phyloP scores from a whole-genome alignment of 768 basidiomycete species.

The Mycena floridula region DNA sequence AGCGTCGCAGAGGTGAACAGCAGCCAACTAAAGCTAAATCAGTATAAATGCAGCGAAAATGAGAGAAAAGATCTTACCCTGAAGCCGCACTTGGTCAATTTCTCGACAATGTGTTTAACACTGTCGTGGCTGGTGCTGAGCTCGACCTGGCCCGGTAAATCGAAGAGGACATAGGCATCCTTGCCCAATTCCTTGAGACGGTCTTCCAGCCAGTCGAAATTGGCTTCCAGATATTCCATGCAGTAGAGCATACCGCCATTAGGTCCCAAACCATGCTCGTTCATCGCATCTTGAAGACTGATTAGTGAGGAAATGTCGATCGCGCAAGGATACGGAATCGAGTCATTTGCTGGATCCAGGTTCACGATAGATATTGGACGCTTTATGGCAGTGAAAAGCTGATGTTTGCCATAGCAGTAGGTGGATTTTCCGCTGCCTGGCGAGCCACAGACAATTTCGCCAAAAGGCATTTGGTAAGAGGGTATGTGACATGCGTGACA shows the following conservation, averaged over 20 bases:
- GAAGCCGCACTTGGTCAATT: constrained; percentile 68
- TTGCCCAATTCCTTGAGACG: constrained; percentile 56
- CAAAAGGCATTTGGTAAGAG: constrained; percentile 83
- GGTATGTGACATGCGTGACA: too few species aligned
- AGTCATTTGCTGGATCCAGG: constrained; percentile 91
- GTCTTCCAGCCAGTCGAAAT: constrained; percentile 83
- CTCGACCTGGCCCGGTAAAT: constrained; percentile 96
- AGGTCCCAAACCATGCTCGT: constrained; percentile 78
- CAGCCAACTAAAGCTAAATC: constrained; percentile 60
- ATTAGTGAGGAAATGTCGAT: constrained; percentile 83
- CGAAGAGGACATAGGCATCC: constrained; percentile 88
- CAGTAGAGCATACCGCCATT: constrained; percentile 97
- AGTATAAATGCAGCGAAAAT: constrained; percentile 3
- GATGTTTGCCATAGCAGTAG: constrained; percentile 82
- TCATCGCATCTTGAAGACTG: constrained; percentile 84
- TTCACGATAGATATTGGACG: constrained; percentile 90
- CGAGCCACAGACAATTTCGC: constrained; percentile 81
- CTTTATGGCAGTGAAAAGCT: constrained; percentile 80
- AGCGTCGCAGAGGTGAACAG: constrained; percentile 93
- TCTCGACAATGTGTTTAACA: constrained; percentile 71
- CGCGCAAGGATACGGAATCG: constrained; percentile 86
- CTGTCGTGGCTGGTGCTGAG: constrained; percentile 94
- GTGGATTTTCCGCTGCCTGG: constrained; percentile 88
- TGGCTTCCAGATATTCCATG: constrained; percentile 95
- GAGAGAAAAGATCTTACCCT: constrained; percentile 56